Evolutionary conservation across 192 early-diverging fungal species (phyloP).

Genomic region (Mortierella alpina): DNA sequence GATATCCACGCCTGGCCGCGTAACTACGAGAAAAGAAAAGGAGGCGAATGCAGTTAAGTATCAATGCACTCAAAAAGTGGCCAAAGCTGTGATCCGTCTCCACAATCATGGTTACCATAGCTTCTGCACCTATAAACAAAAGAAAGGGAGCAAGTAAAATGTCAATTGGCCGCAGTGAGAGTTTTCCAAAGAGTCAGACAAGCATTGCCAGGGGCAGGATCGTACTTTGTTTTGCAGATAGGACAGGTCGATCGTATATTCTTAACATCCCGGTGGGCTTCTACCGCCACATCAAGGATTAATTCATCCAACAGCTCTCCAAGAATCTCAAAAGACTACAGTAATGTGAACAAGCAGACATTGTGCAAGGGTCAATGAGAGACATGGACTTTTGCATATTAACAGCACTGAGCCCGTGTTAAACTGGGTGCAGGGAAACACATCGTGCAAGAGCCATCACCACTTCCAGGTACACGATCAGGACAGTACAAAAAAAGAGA

Average conservation of each 20-base stretch:
- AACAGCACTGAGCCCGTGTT: too few relatives aligned
- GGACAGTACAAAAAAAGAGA: not conserved
- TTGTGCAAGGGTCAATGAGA: too few relatives aligned
- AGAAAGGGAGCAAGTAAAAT: slow-evolving; percentile 7
- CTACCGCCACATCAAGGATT: slow-evolving; percentile 77
- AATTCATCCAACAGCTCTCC: slow-evolving; percentile 82
- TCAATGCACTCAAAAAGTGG: not conserved
- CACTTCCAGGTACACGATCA: not conserved
- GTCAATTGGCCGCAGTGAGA: slow-evolving; percentile 67
- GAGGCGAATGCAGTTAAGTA: not conserved
- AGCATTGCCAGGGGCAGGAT: not conserved
- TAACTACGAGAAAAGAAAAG: slow-evolving; percentile 32
- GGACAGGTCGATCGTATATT: slow-evolving; percentile 70
- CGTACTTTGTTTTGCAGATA: slow-evolving; percentile 82
- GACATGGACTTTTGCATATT: not conserved
- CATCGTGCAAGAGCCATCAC: not conserved
- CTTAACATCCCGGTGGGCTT: slow-evolving; percentile 77
- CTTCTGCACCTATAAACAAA: slow-evolving; percentile 36
- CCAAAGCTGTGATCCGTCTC: not conserved
- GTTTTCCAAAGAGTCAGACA: not conserved
- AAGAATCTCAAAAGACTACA: slow-evolving; percentile 66
- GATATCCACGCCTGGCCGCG: slow-evolving; percentile 68
- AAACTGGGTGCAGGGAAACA: not conserved
- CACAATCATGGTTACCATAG: slow-evolving; percentile 24
- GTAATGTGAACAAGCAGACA: not conserved